These are phyloP conservation scores for Beauveria australis DNA, from an alignment of 2,329 filamentous ascomycete genomes.

Conservation along the genomic window DNA sequence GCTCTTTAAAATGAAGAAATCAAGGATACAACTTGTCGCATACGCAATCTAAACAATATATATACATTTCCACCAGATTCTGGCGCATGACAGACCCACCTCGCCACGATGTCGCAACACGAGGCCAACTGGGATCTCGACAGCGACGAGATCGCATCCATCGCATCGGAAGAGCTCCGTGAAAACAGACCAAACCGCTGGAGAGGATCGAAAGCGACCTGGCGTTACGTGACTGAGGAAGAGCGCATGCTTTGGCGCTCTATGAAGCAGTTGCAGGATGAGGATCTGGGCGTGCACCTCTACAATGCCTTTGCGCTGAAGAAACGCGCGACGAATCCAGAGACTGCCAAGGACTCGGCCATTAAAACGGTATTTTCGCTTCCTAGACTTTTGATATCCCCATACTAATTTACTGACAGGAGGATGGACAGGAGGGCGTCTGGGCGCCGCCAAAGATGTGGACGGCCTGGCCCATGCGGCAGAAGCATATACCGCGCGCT, in stretches of 20 bases:
- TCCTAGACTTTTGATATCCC: neutral
- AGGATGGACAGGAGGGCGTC: slow-evolving; percentile 21
- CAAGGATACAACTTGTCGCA: neutral
- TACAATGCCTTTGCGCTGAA: slow-evolving; percentile 71
- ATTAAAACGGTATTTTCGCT: slow-evolving; percentile 21
- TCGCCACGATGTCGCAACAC: slow-evolving; percentile 14
- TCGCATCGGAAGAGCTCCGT: slow-evolving; percentile 38
- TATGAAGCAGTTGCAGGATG: slow-evolving; percentile 53
- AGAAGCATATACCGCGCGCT: slow-evolving; percentile 50
- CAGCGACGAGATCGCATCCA: slow-evolving; percentile 38
- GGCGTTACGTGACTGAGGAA: slow-evolving; percentile 52
- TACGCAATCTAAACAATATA: neutral
- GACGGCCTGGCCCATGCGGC: slow-evolving; percentile 78
- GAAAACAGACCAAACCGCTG: slow-evolving; percentile 61
- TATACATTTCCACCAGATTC: neutral
- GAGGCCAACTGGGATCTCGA: slow-evolving; percentile 32
- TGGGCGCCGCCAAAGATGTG: slow-evolving; percentile 55
- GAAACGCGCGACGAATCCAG: slow-evolving; percentile 20
- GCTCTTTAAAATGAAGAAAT: neutral
- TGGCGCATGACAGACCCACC: neutral
- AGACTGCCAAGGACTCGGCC: slow-evolving; percentile 20
- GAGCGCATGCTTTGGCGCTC: slow-evolving; percentile 57
- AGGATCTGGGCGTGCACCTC: slow-evolving; percentile 66
- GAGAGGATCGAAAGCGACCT: slow-evolving; percentile 57
- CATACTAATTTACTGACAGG: slow-evolving; percentile 15